phyloP scores from a whole-genome alignment of 208 protist species.

The Tritrichomonas foetus region DNA sequence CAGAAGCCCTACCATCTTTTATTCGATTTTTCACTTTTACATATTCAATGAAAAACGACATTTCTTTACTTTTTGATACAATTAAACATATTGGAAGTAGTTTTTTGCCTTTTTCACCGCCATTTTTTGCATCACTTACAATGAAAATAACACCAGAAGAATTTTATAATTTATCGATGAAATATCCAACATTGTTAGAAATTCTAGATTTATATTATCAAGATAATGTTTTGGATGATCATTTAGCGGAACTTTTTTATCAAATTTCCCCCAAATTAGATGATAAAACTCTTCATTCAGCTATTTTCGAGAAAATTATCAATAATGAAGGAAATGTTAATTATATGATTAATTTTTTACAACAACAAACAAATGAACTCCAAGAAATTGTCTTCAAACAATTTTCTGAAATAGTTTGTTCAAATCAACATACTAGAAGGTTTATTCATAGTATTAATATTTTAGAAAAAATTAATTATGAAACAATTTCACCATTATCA shows the following conservation, averaged over 20 bases:
- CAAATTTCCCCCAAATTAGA: no score
- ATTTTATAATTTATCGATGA: no score
- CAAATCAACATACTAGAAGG: background rate
- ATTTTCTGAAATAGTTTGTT: background rate
- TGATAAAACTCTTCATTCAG: no score
- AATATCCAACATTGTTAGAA: no score
- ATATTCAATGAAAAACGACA: background rate
- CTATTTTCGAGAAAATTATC: background rate
- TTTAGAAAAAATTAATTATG: background rate
- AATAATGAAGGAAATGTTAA: background rate
- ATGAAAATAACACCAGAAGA: no score
- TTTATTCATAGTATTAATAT: background rate
- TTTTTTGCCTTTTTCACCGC: no score
- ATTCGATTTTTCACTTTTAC: background rate
- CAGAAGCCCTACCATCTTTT: background rate
- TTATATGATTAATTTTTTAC: background rate
- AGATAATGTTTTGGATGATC: no score
- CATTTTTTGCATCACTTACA: no score
- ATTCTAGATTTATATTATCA: no score
- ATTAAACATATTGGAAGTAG: background rate
- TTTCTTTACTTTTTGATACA: background rate
- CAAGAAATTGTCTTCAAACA: background rate
- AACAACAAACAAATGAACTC: background rate
- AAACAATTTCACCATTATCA: background rate
- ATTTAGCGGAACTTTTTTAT: no score